Base-by-base conservation (phyloP, 1,139 yeast genomes). In the Candida albicans region DNA sequence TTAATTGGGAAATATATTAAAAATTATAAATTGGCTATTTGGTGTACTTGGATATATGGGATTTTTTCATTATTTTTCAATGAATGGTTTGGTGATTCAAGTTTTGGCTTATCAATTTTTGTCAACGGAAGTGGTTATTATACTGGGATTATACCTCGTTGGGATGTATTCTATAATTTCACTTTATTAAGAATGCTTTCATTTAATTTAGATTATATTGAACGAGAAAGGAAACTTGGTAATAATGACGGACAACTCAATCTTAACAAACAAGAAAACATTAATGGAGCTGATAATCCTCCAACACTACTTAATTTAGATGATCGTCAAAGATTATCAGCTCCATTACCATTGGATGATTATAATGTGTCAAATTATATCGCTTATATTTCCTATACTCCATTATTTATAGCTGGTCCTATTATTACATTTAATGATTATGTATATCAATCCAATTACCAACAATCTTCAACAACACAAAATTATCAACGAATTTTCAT, bases 81-180 rank as follows among this genome's bases (percentile, higher is more conserved):
- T 59, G 96, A 89, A 55, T 68, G 69, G 45, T 80, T 73, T 49
- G 72, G 89, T 43, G 73, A 77, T 25, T 70, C 76, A 46, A 79
- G 77, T 13, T 73, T 78, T 43, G 83, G 80, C 2, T 54, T 82
- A 18, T 61, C 69, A 0, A 62, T 77, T 22, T 60, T 88, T 52
- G 95, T 83, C 55, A 52, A 64, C 30, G 76, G 81, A 1, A 18
- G 5, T 18, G 22, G 22, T 4, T 18, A 18, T 18, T 82, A 75
- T 55, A 73, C 70, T 59, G 98, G 99, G 0, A 75, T 91, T 24
- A 82, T 93, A 52, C 75, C 81, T 14, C 73, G 98, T 53, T 95
- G 99, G 99, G 98, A 93, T 59, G 97, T 95, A 8, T 88, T 87
- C 56, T 95, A 83, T 74, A 95, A 93, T 63, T 89, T 95, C 63